Base-by-base conservation (phyloP, 179 eudicot species). In the Actinidia arguta region DNA sequence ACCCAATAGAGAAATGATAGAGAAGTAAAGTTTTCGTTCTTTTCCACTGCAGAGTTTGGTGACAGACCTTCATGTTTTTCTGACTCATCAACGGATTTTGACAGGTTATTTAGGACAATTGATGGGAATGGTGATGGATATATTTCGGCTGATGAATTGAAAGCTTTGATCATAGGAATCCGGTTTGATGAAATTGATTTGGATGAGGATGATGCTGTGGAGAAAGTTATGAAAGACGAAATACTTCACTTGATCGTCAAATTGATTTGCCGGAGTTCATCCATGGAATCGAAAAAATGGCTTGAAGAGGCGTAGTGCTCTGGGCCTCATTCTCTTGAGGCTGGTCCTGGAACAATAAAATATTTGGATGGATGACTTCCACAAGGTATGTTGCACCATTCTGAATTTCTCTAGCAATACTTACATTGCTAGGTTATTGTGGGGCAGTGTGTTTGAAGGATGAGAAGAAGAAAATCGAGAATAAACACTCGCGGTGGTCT, bases 161-260 rank as follows among this genome's bases (percentile, higher is more conserved):
- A n/a, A 84, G 90, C 90, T 46, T 82, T 90, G 76, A 61, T 90
- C 36, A 27, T 88, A 20, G 92, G 92, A 55, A 82, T 90, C n/a
- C 86, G 42, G 6, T 76, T 90, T 58, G 84, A 88, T 8, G 88
- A 83, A 51, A 75, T 88, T 68, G 85, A 90, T 56, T 69, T 88
- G 59, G 83, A 85, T 24, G 77, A 80, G 64, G 80, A 80, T 54
- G 86, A 85, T 78, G 91, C 91, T 55, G 73, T 80, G 0, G 76
- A 72, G 8, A 88, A 86, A 87, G 75, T 90, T 51, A 83, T 90
- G 81, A 82, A 58, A 44, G 91, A 87, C 44, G 85, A 27, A 91
- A 90, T 68, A 83, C 85, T 14, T 81, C 91, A 5, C 77, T 3
- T 17, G 89, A 90, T 70, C 3, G 12, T 42, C 39, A 52, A 44